These are phyloP conservation scores for Bromus sterilis DNA, from an alignment of 176 grass and related monocot species.

Conservation along the genomic window DNA sequence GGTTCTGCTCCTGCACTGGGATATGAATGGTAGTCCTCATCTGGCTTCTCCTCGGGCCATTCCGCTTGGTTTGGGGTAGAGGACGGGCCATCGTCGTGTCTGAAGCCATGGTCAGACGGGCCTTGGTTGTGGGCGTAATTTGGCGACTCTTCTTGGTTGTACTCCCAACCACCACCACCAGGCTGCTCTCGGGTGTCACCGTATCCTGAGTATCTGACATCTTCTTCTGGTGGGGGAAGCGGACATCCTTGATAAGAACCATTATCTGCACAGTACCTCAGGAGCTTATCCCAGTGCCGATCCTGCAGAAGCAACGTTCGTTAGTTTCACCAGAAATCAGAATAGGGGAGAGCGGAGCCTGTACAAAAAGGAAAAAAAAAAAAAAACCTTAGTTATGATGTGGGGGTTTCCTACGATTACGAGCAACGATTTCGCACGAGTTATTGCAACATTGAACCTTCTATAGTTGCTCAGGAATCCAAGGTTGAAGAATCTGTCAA, in stretches of 20 bases:
- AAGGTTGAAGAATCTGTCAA: slow-evolving; percentile 70
- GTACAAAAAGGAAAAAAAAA: neutral
- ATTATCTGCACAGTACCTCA: slow-evolving; percentile 76
- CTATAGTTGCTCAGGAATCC: slow-evolving; percentile 83
- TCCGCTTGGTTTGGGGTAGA: neutral
- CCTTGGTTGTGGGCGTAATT: slow-evolving; percentile 10
- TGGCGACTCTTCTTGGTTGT: slow-evolving; percentile 19
- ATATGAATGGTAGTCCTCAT: slow-evolving; percentile 15
- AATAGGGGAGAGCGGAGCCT: neutral
- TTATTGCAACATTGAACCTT: slow-evolving; percentile 90
- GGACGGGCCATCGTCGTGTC: neutral
- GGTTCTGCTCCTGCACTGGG: neutral
- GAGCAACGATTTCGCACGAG: slow-evolving; percentile 80
- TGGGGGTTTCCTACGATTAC: slow-evolving; percentile 89
- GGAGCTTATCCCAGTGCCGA: slow-evolving; percentile 72
- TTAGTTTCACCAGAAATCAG: slow-evolving; percentile 20
- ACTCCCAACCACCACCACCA: slow-evolving; percentile 12
- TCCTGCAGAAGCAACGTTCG: slow-evolving; percentile 38
- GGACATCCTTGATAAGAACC: slow-evolving; percentile 83
- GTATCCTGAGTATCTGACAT: neutral
- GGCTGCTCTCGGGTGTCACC: slow-evolving; percentile 5
- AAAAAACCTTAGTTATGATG: slow-evolving; percentile 68
- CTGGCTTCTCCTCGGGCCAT: slow-evolving; percentile 16
- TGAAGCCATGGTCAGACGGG: neutral
- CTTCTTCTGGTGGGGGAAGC: slow-evolving; percentile 65